phyloP scores from a whole-genome alignment of 2,329 filamentous ascomycete species.

The Fusarium sambucinum region DNA sequence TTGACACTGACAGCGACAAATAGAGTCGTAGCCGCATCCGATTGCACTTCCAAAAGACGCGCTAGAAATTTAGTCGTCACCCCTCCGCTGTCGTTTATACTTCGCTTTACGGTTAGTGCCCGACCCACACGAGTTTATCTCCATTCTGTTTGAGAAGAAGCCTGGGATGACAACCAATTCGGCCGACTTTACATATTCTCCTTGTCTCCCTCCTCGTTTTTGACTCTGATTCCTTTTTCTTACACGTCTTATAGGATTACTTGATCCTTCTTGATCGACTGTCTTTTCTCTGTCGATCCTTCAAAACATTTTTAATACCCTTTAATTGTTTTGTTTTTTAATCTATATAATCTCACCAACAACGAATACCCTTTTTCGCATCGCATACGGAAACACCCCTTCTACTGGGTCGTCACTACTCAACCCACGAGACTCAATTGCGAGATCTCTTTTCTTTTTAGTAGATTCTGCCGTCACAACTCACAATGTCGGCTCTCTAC shows the following conservation, averaged over 20 bases:
- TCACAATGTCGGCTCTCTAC: slow-evolving; percentile 43
- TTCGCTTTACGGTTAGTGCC: slow-evolving; percentile 35
- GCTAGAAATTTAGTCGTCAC: slow-evolving; percentile 27
- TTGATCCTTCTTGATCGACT: slow-evolving; percentile 17
- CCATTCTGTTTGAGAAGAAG: slow-evolving; percentile 25
- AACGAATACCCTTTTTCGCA: not conserved
- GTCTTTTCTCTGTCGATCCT: slow-evolving; percentile 41
- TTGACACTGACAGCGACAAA: slow-evolving; percentile 10
- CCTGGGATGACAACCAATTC: slow-evolving; percentile 19
- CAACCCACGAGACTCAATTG: slow-evolving; percentile 27
- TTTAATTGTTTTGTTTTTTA: slow-evolving; percentile 18
- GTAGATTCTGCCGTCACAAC: slow-evolving; percentile 24
- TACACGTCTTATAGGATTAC: slow-evolving; percentile 17
- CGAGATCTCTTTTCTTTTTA: slow-evolving; percentile 25
- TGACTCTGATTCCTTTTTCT: slow-evolving; percentile 1
- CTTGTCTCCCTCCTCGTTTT: slow-evolving; percentile 31
- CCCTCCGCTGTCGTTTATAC: slow-evolving; percentile 32
- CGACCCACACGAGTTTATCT: slow-evolving; percentile 43
- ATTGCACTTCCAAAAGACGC: slow-evolving; percentile 26
- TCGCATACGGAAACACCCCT: slow-evolving; percentile 5
- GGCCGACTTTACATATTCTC: slow-evolving; percentile 32
- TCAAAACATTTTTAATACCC: slow-evolving; percentile 35
- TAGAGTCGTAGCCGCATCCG: slow-evolving; percentile 32
- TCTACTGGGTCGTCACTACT: slow-evolving; percentile 14
- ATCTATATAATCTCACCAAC: not conserved